Evolutionary conservation across 2,329 filamentous ascomycete species (phyloP), one percentile per base, ranked within the genome.

Genomic region (Polychaeton citri): DNA sequence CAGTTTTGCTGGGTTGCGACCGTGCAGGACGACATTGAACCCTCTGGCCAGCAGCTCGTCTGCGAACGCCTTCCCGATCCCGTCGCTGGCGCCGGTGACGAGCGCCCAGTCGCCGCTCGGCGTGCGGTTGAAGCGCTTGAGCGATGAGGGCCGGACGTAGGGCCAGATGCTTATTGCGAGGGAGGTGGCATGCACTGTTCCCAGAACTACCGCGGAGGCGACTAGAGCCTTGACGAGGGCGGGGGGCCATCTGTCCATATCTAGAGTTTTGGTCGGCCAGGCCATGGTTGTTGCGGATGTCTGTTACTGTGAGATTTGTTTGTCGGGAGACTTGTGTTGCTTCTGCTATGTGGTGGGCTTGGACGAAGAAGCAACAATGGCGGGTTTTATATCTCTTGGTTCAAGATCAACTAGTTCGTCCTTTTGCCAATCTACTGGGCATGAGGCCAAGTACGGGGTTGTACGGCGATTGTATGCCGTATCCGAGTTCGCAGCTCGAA

Each of bases 21-120:
- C 71, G 41, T 76, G 72, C 6, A 76, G 48, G 12, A 75, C 57
- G 21, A 77, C 59, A 44, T 72, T 69, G 61, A 75, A 74, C 32
- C 69, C 68, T 12, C 53, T 54, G 0, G 44, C 40, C n/a, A 65
- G 65, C 12, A 77, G 65, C 44, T 71, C 66, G 36, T 64, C 51
- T 2, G 64, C 62, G 39, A 74, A 65, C 0, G 55, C 64, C 18
- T 57, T 55, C 8, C 73, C 72, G 28, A 76, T 73, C 15, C 72
- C 73, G 30, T 71, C 69, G 12, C 60, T 68, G 13, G 67, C 61
- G 19, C 72, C 71, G 0, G 71, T 75, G 7, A 72, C 58, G 5
- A 72, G 49, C 2, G 64, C 66, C 61, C 65, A 71, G 8, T 28
- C 24, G 24, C 24, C 24, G 24, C 4, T 3, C 12, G 12, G 12